Evolutionary conservation across 306 rosid species (phyloP).

Genomic region (Prunus salicina): DNA sequence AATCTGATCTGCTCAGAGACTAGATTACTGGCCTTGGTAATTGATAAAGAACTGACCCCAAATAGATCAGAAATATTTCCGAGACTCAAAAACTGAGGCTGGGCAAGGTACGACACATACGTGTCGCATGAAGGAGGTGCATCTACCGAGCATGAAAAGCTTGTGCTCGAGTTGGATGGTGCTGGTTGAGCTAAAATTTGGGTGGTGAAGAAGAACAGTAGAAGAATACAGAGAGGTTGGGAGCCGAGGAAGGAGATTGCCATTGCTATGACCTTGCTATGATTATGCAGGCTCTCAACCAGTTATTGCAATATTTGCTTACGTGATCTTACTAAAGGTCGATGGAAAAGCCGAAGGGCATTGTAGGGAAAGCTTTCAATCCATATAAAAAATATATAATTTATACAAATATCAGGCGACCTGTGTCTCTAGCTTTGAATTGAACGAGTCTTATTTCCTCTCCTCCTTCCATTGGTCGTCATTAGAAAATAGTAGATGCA

Average conservation of each 20-base stretch:
- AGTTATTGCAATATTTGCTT: constrained; percentile 11
- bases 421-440: neutral
- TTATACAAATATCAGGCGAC: constrained; percentile 2
- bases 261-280: constrained; percentile 39
- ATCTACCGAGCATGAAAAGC: constrained; percentile 55
- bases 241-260: constrained; percentile 29
- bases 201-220: constrained; percentile 27
- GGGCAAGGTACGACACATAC: constrained; percentile 58
- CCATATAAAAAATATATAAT: neutral
- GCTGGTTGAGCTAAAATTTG: constrained; percentile 35
- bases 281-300: neutral
- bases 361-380: neutral
- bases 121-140: constrained; percentile 50
- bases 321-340: neutral
- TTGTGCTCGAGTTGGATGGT: constrained; percentile 23
- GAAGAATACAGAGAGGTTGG: constrained; percentile 24
- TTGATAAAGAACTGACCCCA: constrained; percentile 41
- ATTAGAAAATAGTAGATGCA: neutral
- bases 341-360: constrained; percentile 11
- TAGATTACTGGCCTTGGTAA: constrained; percentile 65
- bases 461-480: neutral
- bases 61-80: constrained; percentile 56
- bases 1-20: constrained; percentile 19
- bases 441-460: constrained; percentile 2
- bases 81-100: constrained; percentile 41